These are phyloP conservation scores for Pilasporangium apinafurcum DNA, from an alignment of 352 stramenopile species.

Conservation along the genomic window DNA sequence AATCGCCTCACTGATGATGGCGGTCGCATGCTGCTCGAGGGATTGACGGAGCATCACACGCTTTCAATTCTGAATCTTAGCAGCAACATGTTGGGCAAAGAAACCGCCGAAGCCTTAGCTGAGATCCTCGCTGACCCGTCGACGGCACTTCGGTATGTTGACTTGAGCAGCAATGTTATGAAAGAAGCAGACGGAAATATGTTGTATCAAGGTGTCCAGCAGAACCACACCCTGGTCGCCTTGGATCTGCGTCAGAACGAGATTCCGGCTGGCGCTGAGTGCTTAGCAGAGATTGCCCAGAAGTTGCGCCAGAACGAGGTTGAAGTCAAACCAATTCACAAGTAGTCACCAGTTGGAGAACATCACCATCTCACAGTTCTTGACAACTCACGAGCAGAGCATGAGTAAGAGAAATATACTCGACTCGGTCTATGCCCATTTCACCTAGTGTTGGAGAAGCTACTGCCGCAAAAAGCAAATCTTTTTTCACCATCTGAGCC, in stretches of 20 bases:
- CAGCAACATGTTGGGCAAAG: constrained; percentile 72
- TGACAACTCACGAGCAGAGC: constrained; percentile 39
- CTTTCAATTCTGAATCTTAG: constrained; percentile 81
- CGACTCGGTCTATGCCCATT: constrained; percentile 9
- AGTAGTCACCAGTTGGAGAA: constrained; percentile 1
- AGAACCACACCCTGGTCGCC: constrained; percentile 52
- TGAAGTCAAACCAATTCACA: constrained; percentile 24
- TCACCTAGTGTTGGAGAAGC: background rate
- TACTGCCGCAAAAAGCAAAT: constrained; percentile 32
- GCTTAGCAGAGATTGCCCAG: constrained; percentile 58
- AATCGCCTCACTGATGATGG: constrained; percentile 91
- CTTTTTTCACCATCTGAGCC: constrained; percentile 73
- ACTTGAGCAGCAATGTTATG: constrained; percentile 82
- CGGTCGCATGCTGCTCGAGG: constrained; percentile 84
- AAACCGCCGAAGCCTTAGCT: constrained; percentile 62
- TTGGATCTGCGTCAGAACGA: constrained; percentile 81
- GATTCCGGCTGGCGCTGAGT: constrained; percentile 49
- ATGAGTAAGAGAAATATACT: constrained; percentile 60
- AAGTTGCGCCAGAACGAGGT: constrained; percentile 74
- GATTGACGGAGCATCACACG: constrained; percentile 54
- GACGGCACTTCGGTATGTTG: constrained; percentile 54
- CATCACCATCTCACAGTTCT: constrained; percentile 10
- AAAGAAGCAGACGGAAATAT: constrained; percentile 48
- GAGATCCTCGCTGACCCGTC: constrained; percentile 67
- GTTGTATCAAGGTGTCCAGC: constrained; percentile 51